Conservation (phyloP, 805 yeast species). For the Zygotorulaspora florentina region DNA sequence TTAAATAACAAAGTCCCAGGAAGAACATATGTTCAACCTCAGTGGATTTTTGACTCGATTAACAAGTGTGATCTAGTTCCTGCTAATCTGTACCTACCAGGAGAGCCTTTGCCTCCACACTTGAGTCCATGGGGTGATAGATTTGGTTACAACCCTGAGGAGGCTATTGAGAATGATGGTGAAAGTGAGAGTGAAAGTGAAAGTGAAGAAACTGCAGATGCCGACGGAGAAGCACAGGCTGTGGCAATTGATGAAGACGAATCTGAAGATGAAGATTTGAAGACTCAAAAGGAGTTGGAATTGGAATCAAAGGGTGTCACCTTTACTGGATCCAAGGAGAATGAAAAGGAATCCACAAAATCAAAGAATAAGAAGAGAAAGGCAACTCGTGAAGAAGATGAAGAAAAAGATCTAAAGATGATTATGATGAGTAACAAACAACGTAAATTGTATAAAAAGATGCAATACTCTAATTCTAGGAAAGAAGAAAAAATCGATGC, state of each 20-base stretch:
- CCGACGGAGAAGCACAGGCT: conserved; percentile 35
- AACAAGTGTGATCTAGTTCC: conserved; percentile 73
- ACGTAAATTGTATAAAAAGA: conserved; percentile 87
- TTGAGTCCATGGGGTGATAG: conserved; percentile 99
- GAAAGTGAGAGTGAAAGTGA: conserved; percentile 44
- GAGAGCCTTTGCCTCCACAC: conserved; percentile 94
- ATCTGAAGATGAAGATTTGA: conserved; percentile 52
- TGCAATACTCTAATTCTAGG: conserved; percentile 86
- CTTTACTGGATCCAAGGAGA: conserved; percentile 54
- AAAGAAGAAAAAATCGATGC: conserved; percentile 71
- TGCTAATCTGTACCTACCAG: conserved; percentile 83
- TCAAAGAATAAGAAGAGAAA: conserved; percentile 38
- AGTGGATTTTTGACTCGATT: conserved; percentile 92
- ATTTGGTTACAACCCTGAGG: conserved; percentile 82
- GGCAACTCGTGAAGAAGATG: conserved; percentile 47
- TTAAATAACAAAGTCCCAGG: conserved; percentile 75
- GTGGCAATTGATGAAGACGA: conserved; percentile 43
- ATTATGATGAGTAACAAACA: conserved; percentile 98
- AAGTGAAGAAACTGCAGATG: conserved; percentile 49
- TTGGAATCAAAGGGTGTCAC: conserved; percentile 85
- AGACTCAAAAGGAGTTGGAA: conserved; percentile 78
- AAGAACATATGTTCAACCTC: conserved; percentile 93
- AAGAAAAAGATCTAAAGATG: conserved; percentile 87
- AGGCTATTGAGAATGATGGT: conserved; percentile 39
- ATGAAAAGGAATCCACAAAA: conserved; percentile 36